phyloP scores from a whole-genome alignment of 1,284 basidiomycete species.

The Heterobasidion parviporum region DNA sequence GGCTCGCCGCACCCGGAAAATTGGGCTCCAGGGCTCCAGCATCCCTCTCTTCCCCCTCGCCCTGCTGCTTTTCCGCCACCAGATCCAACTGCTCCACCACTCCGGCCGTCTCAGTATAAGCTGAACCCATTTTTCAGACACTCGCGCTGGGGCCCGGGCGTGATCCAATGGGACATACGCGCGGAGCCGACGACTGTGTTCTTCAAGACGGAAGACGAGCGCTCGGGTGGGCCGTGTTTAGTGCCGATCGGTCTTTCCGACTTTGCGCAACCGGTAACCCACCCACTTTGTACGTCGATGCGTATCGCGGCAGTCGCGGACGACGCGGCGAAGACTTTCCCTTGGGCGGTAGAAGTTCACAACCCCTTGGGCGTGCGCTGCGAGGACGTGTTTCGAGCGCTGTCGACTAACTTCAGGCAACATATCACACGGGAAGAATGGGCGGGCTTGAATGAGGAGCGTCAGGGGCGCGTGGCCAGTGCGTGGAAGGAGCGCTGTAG shows the following conservation, averaged over 20 bases:
- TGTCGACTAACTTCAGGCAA: constrained; percentile 37
- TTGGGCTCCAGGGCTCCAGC: constrained; percentile 39
- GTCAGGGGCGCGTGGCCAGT: constrained; percentile 23
- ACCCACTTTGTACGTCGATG: constrained; percentile 46
- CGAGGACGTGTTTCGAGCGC: constrained; percentile 38
- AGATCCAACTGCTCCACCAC: constrained; percentile 20
- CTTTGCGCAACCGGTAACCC: constrained; percentile 45
- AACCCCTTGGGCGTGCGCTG: constrained; percentile 40
- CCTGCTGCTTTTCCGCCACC: constrained; percentile 33
- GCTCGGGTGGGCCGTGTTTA: background rate
- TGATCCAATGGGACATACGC: constrained; percentile 3
- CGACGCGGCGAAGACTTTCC: constrained; percentile 34
- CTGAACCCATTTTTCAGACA: constrained; percentile 32
- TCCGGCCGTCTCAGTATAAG: constrained; percentile 33
- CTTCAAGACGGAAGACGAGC: background rate
- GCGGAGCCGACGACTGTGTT: background rate
- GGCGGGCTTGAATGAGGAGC: constrained; percentile 18
- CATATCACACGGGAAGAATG: constrained; percentile 33
- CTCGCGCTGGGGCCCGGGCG: background rate
- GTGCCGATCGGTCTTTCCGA: background rate
- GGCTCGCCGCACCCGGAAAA: constrained; percentile 30
- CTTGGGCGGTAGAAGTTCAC: constrained; percentile 44
- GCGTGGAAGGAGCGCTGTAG: constrained; percentile 16
- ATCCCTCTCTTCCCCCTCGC: constrained; percentile 39
- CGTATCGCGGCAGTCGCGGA: constrained; percentile 43